Base-by-base conservation (phyloP, 2,329 filamentous ascomycete species). In the Sarocladiaceae sp. region DNA sequence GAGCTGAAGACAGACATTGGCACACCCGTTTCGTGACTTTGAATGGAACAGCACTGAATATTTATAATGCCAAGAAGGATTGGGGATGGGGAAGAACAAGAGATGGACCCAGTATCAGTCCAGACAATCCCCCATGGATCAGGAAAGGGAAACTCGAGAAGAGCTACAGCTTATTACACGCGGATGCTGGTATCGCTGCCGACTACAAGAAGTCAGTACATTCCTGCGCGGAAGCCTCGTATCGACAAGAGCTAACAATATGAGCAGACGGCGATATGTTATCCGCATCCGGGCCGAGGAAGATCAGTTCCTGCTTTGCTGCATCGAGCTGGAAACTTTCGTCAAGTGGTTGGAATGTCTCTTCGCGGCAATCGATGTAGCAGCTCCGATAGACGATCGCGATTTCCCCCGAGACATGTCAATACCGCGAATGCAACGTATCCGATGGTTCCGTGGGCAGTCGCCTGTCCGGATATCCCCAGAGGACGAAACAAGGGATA, bases 171-270 rank as follows among this genome's bases (percentile, higher is more conserved):
- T 73, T 91, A 46, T 79, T 89, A 57, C 84, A 90, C 63, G 87
- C 87, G 20, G 87, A 91, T 66, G 81, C 87, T 20, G 87, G 87
- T 11, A 79, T 90, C 55, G 87, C 88, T 10, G 79, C 82, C 15
- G 87, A 91, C 66, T 86, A 88, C 63, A 76, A 79, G 60, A 88
- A 89, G 78, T 84, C n/a, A n/a, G n/a, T n/a, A n/a, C n/a, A n/a
- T n/a, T n/a, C n/a, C n/a, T n/a, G n/a, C n/a, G n/a, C n/a, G n/a
- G n/a, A n/a, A n/a, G n/a, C n/a, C n/a, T n/a, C n/a, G n/a, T n/a
- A n/a, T n/a, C n/a, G n/a, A n/a, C n/a, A 22, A 12, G 25, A 53
- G 47, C 46, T 28, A 47, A 50, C 44, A 13, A 17, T 28, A 2
- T 35, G 13, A 52, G 2, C 52, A 82, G 78, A 61, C 76, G 78